Evolutionary conservation across 306 rosid species (phyloP), one percentile per base, ranked within the genome.

Genomic region (Cercis canadensis): DNA sequence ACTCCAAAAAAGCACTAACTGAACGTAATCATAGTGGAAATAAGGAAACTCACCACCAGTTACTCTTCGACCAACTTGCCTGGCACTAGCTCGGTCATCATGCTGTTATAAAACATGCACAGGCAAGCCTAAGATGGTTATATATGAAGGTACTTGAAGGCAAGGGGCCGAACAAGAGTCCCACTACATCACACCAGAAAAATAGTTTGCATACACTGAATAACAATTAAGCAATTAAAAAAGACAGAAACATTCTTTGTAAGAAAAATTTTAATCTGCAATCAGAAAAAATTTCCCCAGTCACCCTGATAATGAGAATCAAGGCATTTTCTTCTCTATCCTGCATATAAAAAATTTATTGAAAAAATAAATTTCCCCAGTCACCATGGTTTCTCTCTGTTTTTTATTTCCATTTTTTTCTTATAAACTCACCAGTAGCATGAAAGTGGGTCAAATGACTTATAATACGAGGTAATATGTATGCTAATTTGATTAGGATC

Each of bases 101-200:
- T 86, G 90, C 96, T 92, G 95, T 78, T 86, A 89, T 65, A 87
- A 89, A 82, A 87, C 88, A 88, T 57, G 82, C 83, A 85, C 77
- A 83, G 83, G 81, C 85, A 91, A 87, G 88, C 83, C 90, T 80
- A 86, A 80, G 73, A 82, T 81, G 78, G 80, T 84, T 78, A 90
- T 75, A 80, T 78, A 76, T 57, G 36, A 73, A 84, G 65, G 81
- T 78, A 83, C 83, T 80, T 70, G 82, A 81, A 79, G 74, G 77
- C 78, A 83, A 64, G 74, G 67, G 80, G 81, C 83, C 68, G 86
- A 85, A 75, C 77, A 85, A 85, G 77, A 83, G 81, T 79, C 74
- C 90, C 70, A 8, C 74, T 60, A 83, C 77, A 80, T 73, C 80
- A 83, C 78, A 73, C 81, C 82, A 72, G 75, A 80, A 71, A 80